A percentile compares a stretch with the other conserved stretches of the same genome.
Evolutionary conservation across 2,329 filamentous ascomycete species (phyloP).

Genomic region (Aspergillus pseudonomiae): DNA sequence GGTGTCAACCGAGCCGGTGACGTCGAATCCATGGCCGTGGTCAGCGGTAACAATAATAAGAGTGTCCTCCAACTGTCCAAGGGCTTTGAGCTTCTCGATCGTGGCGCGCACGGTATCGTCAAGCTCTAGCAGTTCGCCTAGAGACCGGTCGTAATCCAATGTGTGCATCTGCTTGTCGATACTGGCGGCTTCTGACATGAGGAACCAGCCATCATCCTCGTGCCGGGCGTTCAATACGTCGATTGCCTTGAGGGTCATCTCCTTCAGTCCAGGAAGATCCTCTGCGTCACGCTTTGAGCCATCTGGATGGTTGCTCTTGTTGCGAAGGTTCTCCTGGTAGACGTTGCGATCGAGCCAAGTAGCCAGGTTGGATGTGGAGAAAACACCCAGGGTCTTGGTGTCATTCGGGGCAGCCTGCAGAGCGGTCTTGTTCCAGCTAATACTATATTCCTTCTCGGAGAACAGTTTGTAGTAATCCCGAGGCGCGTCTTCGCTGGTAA

Average conservation of each 20-base stretch:
- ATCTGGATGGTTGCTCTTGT: slow-evolving; percentile 68
- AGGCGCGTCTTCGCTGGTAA: slow-evolving; percentile 59
- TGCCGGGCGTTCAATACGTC: slow-evolving; percentile 71
- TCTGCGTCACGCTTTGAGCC: slow-evolving; percentile 66
- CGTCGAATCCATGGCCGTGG: slow-evolving; percentile 87
- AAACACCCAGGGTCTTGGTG: slow-evolving; percentile 74
- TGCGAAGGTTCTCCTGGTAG: slow-evolving; percentile 70
- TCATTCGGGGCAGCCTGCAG: slow-evolving; percentile 61
- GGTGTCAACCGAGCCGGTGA: slow-evolving; percentile 80
- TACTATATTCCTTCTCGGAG: slow-evolving; percentile 69
- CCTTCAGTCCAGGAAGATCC: slow-evolving; percentile 81
- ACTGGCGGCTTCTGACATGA: slow-evolving; percentile 84
- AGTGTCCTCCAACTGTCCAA: slow-evolving; percentile 72
- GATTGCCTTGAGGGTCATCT: slow-evolving; percentile 87
- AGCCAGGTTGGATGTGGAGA: slow-evolving; percentile 73
- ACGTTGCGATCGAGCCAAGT: slow-evolving; percentile 88
- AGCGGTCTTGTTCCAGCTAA: slow-evolving; percentile 74
- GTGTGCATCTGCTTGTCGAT: slow-evolving; percentile 91
- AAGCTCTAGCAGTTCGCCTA: slow-evolving; percentile 82
- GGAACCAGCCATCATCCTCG: slow-evolving; percentile 75
- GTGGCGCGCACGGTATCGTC: slow-evolving; percentile 81
- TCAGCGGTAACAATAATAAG: slow-evolving; percentile 82
- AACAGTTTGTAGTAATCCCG: slow-evolving; percentile 71
- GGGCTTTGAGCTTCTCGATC: slow-evolving; percentile 66
- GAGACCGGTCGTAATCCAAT: slow-evolving; percentile 81